These are phyloP conservation scores for Xylariaceae sp. DNA, from an alignment of 2,329 filamentous ascomycete genomes.

Conservation along the genomic window DNA sequence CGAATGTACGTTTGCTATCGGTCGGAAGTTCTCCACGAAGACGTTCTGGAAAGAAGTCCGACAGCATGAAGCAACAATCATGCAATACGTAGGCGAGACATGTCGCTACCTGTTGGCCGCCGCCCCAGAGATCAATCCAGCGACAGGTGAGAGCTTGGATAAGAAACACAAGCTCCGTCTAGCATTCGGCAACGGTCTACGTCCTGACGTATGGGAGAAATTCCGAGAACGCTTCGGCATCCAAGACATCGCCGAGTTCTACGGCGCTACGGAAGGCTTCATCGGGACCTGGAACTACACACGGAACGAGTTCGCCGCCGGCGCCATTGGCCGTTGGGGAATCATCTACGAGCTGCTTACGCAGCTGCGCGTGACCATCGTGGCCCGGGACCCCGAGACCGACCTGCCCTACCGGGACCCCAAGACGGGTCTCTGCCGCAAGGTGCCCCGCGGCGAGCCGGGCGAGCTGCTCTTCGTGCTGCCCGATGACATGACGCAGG, in stretches of 20 bases:
- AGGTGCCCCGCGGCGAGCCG: slow-evolving; percentile 53
- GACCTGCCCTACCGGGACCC: slow-evolving; percentile 65
- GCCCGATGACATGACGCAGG: slow-evolving; percentile 57
- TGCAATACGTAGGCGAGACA: slow-evolving; percentile 88
- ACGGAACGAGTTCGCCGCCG: slow-evolving; percentile 67
- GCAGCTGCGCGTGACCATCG: slow-evolving; percentile 51
- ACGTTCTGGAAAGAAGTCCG: slow-evolving; percentile 75
- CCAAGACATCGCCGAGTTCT: slow-evolving; percentile 72
- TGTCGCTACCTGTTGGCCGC: slow-evolving; percentile 75
- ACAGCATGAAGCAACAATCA: slow-evolving; percentile 64
- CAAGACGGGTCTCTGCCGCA: slow-evolving; percentile 63
- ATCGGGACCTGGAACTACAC: slow-evolving; percentile 68
- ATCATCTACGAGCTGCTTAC: slow-evolving; percentile 50
- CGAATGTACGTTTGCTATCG: slow-evolving; percentile 66
- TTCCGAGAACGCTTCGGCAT: slow-evolving; percentile 81
- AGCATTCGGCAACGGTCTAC: slow-evolving; percentile 80
- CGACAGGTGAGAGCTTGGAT: slow-evolving; percentile 65
- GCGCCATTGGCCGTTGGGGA: slow-evolving; percentile 74
- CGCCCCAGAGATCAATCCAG: slow-evolving; percentile 56
- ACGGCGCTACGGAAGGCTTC: slow-evolving; percentile 71
- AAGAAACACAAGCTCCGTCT: slow-evolving; percentile 66
- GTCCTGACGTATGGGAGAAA: slow-evolving; percentile 78
- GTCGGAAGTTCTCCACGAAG: slow-evolving; percentile 72
- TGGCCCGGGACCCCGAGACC: slow-evolving; percentile 67
- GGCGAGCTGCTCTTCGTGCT: slow-evolving; percentile 75